Base-by-base conservation (phyloP, 164 flowering plant genomes). In the Annona squamosa region DNA sequence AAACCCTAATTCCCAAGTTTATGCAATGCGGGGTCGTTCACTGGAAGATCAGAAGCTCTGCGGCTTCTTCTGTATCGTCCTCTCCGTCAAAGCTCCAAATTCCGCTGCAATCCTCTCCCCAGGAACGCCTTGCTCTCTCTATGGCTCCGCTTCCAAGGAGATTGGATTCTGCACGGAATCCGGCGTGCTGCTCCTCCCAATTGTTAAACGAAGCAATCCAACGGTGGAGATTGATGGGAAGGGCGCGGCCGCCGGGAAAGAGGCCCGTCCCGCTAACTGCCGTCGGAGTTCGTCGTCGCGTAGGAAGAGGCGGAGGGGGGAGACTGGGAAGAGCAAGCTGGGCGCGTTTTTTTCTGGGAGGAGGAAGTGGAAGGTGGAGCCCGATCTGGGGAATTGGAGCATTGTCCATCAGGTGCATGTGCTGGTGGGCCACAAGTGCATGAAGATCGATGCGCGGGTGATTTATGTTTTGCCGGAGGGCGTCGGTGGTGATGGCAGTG, bases 11-110 rank as follows among this genome's bases (percentile, higher is more conserved):
- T 9, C 18, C 62, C 59, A 26, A 48, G 43, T 45, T 69, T 43
- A 7, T 46, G 17, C 5, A 65, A 77, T 77, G 79, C 69, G 48
- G 48, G 70, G 16, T 45, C 71, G 71, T 6, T 7, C 75, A 41
- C 26, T 17, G 41, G 79, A 68, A 19, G 73, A 67, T 18, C 16
- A 85, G 84, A 89, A 87, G 77, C 95, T 87, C 77, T 87, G 92
- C 80, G 97, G 97, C 41, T 90, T 77, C 83, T 75, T 88, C 72
- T 77, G 81, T 66, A 76, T 85, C 4, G 87, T 90, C 63, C 87
- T 90, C 48, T 9, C 85, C 3, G 76, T 85, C 45, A 65, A 75
- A 45, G 17, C 82, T 12, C 67, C 63, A 16, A 48, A 68, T 63
- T 9, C 63, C 52, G 5, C 57, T 45, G 43, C 79, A 41, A 9